Evolutionary conservation across 768 basidiomycete species (phyloP), one percentile per base, ranked within the genome.

Genomic region (Russula lepida): DNA sequence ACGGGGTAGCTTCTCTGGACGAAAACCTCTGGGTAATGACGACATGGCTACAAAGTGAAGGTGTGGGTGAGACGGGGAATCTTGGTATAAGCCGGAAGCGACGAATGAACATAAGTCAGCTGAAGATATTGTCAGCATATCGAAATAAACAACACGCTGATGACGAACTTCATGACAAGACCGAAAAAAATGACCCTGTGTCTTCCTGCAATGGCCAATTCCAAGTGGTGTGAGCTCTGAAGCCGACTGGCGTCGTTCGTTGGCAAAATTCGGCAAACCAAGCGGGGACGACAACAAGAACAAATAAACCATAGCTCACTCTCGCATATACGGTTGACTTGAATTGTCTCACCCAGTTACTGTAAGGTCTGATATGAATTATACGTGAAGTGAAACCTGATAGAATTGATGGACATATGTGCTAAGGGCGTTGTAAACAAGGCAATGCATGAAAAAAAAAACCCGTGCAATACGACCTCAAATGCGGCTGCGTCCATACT

Each of bases 81-180:
- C 75, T 75, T 79, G 76, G 76, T 67, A 75, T 74, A 69, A 80
- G 72, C 73, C 78, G 73, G 75, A 74, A 79, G 74, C 83, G 84
- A 79, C 85, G 84, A 82, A 83, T 78, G 75, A 79, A 85, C 85
- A 87, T 87, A 84, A 81, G 84, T 87, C 78, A 87, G 75, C 85
- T 82, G 64, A 12, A 15, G 13, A 9, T 30, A 68, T 59, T 59
- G 68, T 66, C 52, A 64, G 62, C 12, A 57, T 27, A 37, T 50
- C 32, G 30, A 17, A 25, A 59, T 48, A 57, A 33, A 56, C 46
- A 28, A 32, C 48, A 62, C 33, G 27, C 32, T 43, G 37, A 8
- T 21, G 32, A 70, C 81, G 64, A 68, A 82, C 84, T 79, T 74
- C 84, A 85, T 85, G 69, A 79, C 77, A 74, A 74, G 66, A 67